Conservation (phyloP, 495 filamentous ascomycete genomes). For the Sphaerosporella brunnea region DNA sequence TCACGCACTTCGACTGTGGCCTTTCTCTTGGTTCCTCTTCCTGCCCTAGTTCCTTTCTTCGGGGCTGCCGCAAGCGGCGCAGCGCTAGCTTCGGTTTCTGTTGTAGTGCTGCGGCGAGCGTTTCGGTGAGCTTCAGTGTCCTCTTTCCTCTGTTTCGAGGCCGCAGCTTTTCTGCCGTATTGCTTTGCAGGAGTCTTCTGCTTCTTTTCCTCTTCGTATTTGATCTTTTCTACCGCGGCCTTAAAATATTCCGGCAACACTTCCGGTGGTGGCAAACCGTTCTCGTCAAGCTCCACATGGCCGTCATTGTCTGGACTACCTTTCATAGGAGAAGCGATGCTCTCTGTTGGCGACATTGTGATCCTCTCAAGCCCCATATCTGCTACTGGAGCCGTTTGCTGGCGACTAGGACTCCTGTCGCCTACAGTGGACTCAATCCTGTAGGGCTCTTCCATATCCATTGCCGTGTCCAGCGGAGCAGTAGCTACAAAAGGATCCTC, state of each 20-base stretch:
- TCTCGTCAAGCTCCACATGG: background rate
- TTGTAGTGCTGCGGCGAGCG: background rate
- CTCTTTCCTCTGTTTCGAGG: constrained; percentile 4
- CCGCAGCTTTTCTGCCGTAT: constrained; percentile 11
- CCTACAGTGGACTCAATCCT: background rate
- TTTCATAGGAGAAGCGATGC: background rate
- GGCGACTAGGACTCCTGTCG: background rate
- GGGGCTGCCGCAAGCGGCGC: background rate
- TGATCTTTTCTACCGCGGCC: background rate
- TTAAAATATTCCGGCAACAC: constrained; percentile 16
- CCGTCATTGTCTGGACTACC: too few species aligned
- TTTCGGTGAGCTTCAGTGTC: background rate
- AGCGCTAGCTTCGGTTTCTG: background rate
- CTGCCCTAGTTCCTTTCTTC: constrained; percentile 5
- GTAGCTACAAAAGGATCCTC: background rate
- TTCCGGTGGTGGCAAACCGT: background rate
- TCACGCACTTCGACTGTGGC: background rate
- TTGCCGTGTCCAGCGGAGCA: background rate
- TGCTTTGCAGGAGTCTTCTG: constrained; percentile 12
- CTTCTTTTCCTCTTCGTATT: constrained; percentile 22
- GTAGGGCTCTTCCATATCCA: background rate
- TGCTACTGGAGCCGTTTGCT: background rate
- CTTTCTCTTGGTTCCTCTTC: background rate
- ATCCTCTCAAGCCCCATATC: background rate
- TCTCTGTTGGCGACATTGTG: background rate